These are phyloP conservation scores for Suillus luteus DNA, from an alignment of 768 basidiomycete species.

Conservation along the genomic window DNA sequence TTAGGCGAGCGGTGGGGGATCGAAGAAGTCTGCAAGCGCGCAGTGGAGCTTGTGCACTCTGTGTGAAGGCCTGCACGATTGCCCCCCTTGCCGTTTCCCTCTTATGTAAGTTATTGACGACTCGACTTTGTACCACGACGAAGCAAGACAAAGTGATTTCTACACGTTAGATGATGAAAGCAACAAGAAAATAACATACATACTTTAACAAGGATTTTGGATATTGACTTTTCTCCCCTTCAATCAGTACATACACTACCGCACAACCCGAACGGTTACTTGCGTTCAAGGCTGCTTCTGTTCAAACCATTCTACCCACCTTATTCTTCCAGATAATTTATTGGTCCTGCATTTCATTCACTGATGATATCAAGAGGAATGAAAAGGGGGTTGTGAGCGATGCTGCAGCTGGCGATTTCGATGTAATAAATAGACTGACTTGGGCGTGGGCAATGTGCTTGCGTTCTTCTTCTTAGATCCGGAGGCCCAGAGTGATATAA, in stretches of 20 bases:
- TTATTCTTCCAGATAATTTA: conserved; percentile 5
- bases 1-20: conserved; percentile 72
- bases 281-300: not conserved
- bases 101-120: conserved; percentile 5
- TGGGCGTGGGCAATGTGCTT: not conserved
- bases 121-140: not conserved
- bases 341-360: not conserved
- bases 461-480: not conserved
- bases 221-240: not conserved
- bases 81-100: not conserved
- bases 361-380: not conserved
- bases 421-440: not conserved
- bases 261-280: not conserved
- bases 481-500: conserved; percentile 1
- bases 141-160: not conserved
- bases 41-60: conserved; percentile 70
- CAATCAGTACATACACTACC: conserved; percentile 1
- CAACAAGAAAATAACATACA: not conserved
- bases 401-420: not conserved
- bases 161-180: not conserved
- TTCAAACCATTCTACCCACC: not conserved
- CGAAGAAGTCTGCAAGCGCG: conserved; percentile 69
- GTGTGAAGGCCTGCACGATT: conserved; percentile 18
- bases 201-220: not conserved
- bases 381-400: not conserved